These are phyloP conservation scores for Zygosaccharomyces sapae DNA, from an alignment of 1,139 yeast species.

Conservation along the genomic window DNA sequence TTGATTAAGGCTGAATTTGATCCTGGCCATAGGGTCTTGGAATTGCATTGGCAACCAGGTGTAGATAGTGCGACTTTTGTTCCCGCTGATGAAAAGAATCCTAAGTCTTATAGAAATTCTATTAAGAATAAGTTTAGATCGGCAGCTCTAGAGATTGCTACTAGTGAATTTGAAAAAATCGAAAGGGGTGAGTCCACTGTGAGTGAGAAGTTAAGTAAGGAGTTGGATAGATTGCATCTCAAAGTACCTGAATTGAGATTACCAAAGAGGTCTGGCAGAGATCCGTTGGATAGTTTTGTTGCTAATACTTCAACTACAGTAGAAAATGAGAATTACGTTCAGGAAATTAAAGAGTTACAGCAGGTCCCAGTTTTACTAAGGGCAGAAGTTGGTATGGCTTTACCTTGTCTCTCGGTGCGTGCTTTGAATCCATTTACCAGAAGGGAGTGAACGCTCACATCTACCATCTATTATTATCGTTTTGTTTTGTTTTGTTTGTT, in stretches of 20 bases:
- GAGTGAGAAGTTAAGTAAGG: constrained; percentile 45
- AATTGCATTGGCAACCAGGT: constrained; percentile 88
- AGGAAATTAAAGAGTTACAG: constrained; percentile 72
- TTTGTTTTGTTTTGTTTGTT: too few species aligned
- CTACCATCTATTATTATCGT: background rate
- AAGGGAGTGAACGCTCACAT: constrained; percentile 10
- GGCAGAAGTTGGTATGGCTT: constrained; percentile 91
- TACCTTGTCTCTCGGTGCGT: constrained; percentile 91
- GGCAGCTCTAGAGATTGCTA: constrained; percentile 66
- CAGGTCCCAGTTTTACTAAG: constrained; percentile 82
- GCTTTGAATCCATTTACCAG: constrained; percentile 78
- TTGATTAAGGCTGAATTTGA: constrained; percentile 89
- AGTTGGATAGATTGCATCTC: constrained; percentile 49
- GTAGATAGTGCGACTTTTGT: constrained; percentile 86
- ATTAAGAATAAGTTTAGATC: constrained; percentile 76
- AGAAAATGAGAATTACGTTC: constrained; percentile 62
- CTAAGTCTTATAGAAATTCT: constrained; percentile 70
- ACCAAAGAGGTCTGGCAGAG: constrained; percentile 39
- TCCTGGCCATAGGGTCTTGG: constrained; percentile 60
- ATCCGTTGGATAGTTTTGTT: constrained; percentile 54
- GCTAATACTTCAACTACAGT: constrained; percentile 52
- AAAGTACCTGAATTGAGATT: constrained; percentile 48
- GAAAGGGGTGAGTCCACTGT: constrained; percentile 29
- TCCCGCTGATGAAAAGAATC: constrained; percentile 81
- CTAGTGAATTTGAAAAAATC: constrained; percentile 28